Base-by-base conservation (phyloP, 768 basidiomycete species). In the Boletus pseudopeckii region DNA sequence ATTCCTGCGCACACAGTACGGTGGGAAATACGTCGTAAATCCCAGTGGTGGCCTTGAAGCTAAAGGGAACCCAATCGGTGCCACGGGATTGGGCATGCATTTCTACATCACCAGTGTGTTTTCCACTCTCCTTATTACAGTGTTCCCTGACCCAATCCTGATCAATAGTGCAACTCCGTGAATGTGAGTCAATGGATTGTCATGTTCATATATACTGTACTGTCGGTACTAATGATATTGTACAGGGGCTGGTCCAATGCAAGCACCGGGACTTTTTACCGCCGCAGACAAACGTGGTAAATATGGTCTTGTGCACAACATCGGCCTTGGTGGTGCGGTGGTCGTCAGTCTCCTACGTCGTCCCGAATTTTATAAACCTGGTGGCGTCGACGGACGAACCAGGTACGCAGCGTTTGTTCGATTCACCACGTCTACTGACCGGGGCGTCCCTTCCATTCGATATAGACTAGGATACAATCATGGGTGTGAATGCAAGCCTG, bases 51-150 rank as follows among this genome's bases (percentile, higher is more conserved):
- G 91, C 0, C 77, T 93, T 15, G 88, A 93, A 64, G 88, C 89
- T n/a, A 93, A 92, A 64, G 91, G 91, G 3, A 89, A 92, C 64
- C 90, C 91, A 3, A 77, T 92, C 18, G 89, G 90, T 37, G 88
- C 90, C 1, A 90, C 87, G 17, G 90, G 90, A 2, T 72, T 92
- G 14, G 89, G 86, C 26, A 91, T 91, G 90, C 89, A 92, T 65
- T 90, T 90, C 70, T 91, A 89, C 63, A 87, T 91, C 56, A 80
- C 84, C 61, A 90, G 87, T 87, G 63, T 40, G 84, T 69, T 17
- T 30, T 46, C 28, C 11, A 3, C 5, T 15, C 46, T 42, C 20
- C 18, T 42, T 28, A 24, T 28, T 9, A 9, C 28, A 45, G 17
- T 22, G 4, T 50, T 34, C 20, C 24, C 54, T 42, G 24, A 58